Evolutionary conservation across 768 basidiomycete genomes (phyloP), one percentile per base, ranked within the genome.

Genomic region (Lactarius deliciosus): DNA sequence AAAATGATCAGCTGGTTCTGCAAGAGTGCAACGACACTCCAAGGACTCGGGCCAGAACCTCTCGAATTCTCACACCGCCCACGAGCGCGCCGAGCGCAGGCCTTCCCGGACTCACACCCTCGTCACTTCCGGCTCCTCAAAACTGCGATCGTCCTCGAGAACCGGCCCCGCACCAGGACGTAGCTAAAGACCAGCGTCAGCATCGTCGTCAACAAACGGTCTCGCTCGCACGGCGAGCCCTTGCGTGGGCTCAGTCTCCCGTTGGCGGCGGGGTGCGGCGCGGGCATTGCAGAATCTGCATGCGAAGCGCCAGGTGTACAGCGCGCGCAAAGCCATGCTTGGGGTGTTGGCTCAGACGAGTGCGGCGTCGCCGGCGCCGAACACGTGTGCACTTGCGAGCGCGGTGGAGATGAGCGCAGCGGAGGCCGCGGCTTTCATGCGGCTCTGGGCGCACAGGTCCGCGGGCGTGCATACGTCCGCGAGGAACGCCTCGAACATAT

Each of bases 401-500:
- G 88, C 79, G 50, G 83, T 79, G 28, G 75, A 70, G 47, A 91
- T 84, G 74, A 95, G 96, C 1, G 84, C 76, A 1, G 79, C 74
- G 0, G 93, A 93, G 74, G 91, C 94, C 0, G 74, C 78, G n/a
- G 88, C 80, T 88, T 98, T 91, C 86, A 88, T 92, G 82, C 85
- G 80, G 71, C 87, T 90, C 75, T 96, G 94, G 7, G 73, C 75
- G 57, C 79, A 84, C 11, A 99, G 77, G 75, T 95, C 89, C 1
- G 76, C 71, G 0, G 89, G 81, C 1, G 81, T 80, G 1, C 94
- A 91, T 2, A 88, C 87, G 63, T 91, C 89, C 3, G 91, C 86
- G 70, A 96, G 81, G 76, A 97, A 96, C 0, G 96, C 93, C 74
- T 99, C 97, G n/a, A 96, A 78, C 0, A 70, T 94, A 77, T 6